These are phyloP conservation scores for Malbranchea cinnamomea DNA, from an alignment of 2,329 filamentous ascomycete species.

Conservation along the genomic window DNA sequence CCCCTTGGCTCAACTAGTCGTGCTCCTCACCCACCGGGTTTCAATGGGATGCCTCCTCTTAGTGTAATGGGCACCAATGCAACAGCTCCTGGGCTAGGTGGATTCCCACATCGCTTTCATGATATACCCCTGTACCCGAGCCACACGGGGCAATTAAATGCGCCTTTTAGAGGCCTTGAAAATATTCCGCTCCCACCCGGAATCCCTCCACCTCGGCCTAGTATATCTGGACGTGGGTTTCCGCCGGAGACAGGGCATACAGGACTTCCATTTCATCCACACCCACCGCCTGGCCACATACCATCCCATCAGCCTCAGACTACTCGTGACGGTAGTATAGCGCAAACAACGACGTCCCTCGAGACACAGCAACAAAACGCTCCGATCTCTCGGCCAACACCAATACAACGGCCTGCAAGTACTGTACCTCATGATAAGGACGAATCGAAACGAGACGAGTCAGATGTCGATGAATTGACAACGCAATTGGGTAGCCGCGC, in stretches of 20 bases:
- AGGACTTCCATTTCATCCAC: constrained; percentile 25
- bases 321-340: constrained; percentile 24
- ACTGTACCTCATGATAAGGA: constrained; percentile 38
- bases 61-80: constrained; percentile 39
- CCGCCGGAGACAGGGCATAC: constrained; percentile 32
- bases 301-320: constrained; percentile 16
- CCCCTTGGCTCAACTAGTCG: constrained; percentile 48
- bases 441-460: constrained; percentile 28
- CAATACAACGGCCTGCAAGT: constrained; percentile 77
- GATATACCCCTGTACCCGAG: constrained; percentile 42
- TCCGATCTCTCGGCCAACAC: constrained; percentile 67
- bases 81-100: constrained; percentile 39
- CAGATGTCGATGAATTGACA: constrained; percentile 55
- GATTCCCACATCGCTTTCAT: constrained; percentile 37
- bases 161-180: constrained; percentile 41
- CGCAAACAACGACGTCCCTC: constrained; percentile 39
- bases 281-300: constrained; percentile 25
- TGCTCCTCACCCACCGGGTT: constrained; percentile 38
- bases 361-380: constrained; percentile 48
- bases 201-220: constrained; percentile 46
- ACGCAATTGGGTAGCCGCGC: constrained; percentile 83
- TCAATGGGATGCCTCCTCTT: constrained; percentile 39
- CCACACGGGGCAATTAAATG: constrained; percentile 35
- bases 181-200: constrained; percentile 42
- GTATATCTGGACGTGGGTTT: constrained; percentile 41